These are phyloP conservation scores for Lentinula raphanica DNA, from an alignment of 768 basidiomycete species.

Conservation along the genomic window DNA sequence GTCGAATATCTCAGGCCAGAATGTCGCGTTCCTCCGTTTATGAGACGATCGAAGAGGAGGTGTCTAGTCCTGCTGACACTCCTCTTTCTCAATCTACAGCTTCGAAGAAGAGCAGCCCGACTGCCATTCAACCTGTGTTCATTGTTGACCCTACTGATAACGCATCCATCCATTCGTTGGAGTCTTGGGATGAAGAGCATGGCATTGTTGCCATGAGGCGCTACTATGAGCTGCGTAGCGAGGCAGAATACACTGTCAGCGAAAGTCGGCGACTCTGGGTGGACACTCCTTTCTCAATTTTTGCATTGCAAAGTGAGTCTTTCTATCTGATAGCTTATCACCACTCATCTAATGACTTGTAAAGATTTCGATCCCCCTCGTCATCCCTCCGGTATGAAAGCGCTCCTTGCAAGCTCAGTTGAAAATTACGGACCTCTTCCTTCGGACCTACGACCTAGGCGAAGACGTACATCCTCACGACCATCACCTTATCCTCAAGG, in stretches of 20 bases:
- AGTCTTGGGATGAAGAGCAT: conserved; percentile 63
- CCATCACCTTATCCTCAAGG: conserved; percentile 66
- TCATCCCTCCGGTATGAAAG: conserved; percentile 63
- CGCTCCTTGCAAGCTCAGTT: conserved; percentile 66
- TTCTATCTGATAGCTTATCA: neutral
- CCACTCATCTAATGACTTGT: conserved; percentile 8
- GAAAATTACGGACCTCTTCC: conserved; percentile 72
- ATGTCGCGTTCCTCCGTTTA: conserved; percentile 66
- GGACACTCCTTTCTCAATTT: conserved; percentile 73
- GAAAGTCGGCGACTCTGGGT: conserved; percentile 64
- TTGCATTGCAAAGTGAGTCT: conserved; percentile 66
- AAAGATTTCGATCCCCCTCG: conserved; percentile 68
- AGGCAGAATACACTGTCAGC: conserved; percentile 58
- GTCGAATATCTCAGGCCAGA: conserved; percentile 60
- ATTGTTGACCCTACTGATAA: conserved; percentile 52
- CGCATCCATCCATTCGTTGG: conserved; percentile 38
- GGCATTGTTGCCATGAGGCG: conserved; percentile 59
- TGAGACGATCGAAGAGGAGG: conserved; percentile 77
- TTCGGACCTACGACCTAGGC: conserved; percentile 56
- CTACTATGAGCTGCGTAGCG: conserved; percentile 65
- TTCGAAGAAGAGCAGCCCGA: conserved; percentile 32
- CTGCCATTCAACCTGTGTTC: conserved; percentile 39
- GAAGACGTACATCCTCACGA: conserved; percentile 67
- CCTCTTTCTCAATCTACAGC: conserved; percentile 21
- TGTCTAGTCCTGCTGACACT: conserved; percentile 28